Evolutionary conservation across 2,329 filamentous ascomycete species (phyloP), one percentile per base, ranked within the genome.

Genomic region (Claviceps sp.): DNA sequence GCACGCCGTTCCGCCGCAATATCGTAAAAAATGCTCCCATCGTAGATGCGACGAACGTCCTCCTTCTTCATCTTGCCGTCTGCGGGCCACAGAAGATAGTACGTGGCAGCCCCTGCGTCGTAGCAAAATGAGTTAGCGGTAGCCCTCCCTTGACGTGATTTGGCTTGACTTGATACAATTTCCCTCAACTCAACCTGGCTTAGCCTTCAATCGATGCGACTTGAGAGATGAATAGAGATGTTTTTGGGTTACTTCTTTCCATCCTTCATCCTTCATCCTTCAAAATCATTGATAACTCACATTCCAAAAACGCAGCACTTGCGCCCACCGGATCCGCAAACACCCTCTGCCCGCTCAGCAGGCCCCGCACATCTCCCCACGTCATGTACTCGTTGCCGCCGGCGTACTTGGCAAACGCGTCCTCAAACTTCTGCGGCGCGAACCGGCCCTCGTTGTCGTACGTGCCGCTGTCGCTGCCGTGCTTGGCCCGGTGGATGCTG

Each of bases 61-160:
- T 82, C 77, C 63, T 82, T 82, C 59, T 63, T 69, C 64, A 81
- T 71, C 49, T 67, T 66, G 0, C 78, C 78, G 59, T 82, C 75
- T 42, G 72, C 69, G 0, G 78, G 76, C 72, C 59, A 61, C 1
- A 79, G 63, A 45, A 82, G 64, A 16, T 79, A 58, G 52, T 75
- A 78, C 0, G 73, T 73, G 0, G 55, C 52, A 16, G 57, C 9
- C 57, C 60, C 61, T 61, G 18, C 2, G 30, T 11, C 30, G 30
- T 4, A 34, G 30, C 30, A 9, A 11, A 34, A 34, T 11, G 30
- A 34, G 30, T 34, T 34, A 34, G 30, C 30, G 9, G 9, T 34
- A 34, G 30, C 9, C 30, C 30, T 34, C 9, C 30, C 9, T 34
- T 4, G 30, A 34, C 26, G 26, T 30, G 26, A 30, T 6, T 30